Percentiles rank a stretch among this genome's conserved stretches.
These are phyloP conservation scores for Fusarium anguioides DNA, from an alignment of 2,329 filamentous ascomycete species.

Conservation along the genomic window DNA sequence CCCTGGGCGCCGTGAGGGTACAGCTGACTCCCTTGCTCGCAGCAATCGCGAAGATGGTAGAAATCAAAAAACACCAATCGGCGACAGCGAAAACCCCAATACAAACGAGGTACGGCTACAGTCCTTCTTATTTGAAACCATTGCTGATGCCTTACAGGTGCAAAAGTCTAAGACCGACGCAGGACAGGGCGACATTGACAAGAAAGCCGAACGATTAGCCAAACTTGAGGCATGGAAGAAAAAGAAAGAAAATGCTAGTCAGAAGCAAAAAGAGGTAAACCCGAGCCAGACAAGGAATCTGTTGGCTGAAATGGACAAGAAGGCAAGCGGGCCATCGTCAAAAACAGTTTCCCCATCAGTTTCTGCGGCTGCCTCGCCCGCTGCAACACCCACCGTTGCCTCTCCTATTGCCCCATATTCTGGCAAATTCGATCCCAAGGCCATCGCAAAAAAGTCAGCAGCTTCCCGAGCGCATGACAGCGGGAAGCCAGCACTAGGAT, in stretches of 20 bases:
- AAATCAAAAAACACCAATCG: constrained; percentile 61
- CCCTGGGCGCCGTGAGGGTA: constrained; percentile 73
- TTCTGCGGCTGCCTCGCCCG: constrained; percentile 63
- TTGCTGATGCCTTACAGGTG: constrained; percentile 56
- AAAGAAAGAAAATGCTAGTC: constrained; percentile 81
- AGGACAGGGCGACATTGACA: constrained; percentile 74
- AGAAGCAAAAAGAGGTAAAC: constrained; percentile 76
- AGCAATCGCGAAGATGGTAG: constrained; percentile 73
- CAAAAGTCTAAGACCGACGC: constrained; percentile 61
- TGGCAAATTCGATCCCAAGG: constrained; percentile 89
- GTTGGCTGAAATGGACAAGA: constrained; percentile 79
- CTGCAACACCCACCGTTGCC: constrained; percentile 56
- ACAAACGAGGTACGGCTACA: constrained; percentile 67
- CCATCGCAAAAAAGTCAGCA: constrained; percentile 81
- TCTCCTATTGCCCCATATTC: constrained; percentile 71
- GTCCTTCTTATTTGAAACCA: neutral
- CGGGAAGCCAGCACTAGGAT: constrained; percentile 61
- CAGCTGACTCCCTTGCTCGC: constrained; percentile 75
- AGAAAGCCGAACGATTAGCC: constrained; percentile 80
- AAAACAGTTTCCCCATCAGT: constrained; percentile 62
- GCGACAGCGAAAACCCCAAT: constrained; percentile 61
- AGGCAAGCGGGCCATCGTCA: constrained; percentile 62
- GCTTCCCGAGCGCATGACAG: constrained; percentile 67
- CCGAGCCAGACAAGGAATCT: constrained; percentile 74
- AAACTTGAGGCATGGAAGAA: constrained; percentile 93